Evolutionary conservation across 371 early-diverging fungal genomes (phyloP).

Genomic region (Mucor irregularis): DNA sequence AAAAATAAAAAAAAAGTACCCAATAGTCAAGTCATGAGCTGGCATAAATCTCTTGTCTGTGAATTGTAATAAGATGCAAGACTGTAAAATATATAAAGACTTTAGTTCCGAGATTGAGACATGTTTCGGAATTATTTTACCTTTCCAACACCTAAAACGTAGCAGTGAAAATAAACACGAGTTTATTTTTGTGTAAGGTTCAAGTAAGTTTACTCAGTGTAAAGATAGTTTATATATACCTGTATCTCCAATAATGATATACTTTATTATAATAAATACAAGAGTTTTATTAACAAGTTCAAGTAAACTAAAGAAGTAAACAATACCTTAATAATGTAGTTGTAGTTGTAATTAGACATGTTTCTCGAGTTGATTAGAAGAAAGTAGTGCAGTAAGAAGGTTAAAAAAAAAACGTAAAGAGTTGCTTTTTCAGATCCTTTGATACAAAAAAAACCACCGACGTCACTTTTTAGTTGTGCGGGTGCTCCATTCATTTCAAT

Average conservation of each 20-base stretch:
- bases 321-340: slow-evolving; percentile 58
- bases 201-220: not conserved
- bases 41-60: slow-evolving; percentile 84
- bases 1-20: slow-evolving; percentile 41
- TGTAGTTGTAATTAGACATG: slow-evolving; percentile 53
- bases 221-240: slow-evolving; percentile 44
- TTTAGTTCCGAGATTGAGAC: slow-evolving; percentile 1
- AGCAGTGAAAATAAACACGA: not conserved
- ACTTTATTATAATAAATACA: no score
- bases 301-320: not conserved
- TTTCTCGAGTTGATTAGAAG: not conserved
- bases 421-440: no score
- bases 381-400: slow-evolving; percentile 9
- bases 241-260: slow-evolving; percentile 83
- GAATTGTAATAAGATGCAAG: slow-evolving; percentile 80
- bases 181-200: not conserved
- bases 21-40: slow-evolving; percentile 85
- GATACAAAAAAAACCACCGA: not conserved
- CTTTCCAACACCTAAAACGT: slow-evolving; percentile 68
- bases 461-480: no score
- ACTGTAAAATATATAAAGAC: slow-evolving; percentile 41
- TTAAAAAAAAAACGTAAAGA: not conserved
- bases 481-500: no score
- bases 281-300: no score
- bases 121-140: slow-evolving; percentile 31